Conservation (phyloP, 345 rosid species). For the Kandelia obovata region DNA sequence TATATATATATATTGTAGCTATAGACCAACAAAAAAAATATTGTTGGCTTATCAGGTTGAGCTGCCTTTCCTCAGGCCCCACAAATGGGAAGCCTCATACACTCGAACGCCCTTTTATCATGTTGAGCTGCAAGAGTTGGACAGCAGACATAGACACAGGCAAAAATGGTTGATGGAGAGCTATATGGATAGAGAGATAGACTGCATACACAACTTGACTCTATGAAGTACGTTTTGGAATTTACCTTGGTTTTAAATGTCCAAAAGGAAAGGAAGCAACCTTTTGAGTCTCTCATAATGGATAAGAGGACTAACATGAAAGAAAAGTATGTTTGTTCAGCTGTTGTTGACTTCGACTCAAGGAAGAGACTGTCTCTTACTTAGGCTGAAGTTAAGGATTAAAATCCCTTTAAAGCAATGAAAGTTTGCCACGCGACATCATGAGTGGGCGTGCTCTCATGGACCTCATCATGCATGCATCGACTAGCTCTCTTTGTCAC, state of each 20-base stretch:
- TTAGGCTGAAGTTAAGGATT: conserved; percentile 39
- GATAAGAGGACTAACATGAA: conserved; percentile 5
- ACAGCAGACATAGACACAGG: too few species aligned
- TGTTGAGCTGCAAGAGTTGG: too few species aligned
- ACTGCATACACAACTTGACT: too few species aligned
- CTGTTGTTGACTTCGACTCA: conserved; percentile 19
- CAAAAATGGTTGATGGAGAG: too few species aligned
- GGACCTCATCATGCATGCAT: conserved; percentile 27
- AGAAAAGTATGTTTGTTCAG: conserved; percentile 28
- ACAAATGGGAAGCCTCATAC: too few species aligned
- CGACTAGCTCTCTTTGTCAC: neutral
- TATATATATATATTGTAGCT: too few species aligned
- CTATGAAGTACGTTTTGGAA: conserved; percentile 3
- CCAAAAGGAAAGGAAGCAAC: conserved; percentile 9
- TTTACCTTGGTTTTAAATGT: conserved; percentile 18
- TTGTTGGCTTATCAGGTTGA: too few species aligned
- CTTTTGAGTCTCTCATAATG: conserved; percentile 13
- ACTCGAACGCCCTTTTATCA: too few species aligned
- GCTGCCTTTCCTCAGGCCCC: too few species aligned
- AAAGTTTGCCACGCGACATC: conserved; percentile 29
- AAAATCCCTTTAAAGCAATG: conserved; percentile 43
- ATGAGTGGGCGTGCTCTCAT: conserved; percentile 56
- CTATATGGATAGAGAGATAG: too few species aligned
- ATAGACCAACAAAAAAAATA: too few species aligned
- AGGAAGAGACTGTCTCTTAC: conserved; percentile 17